Evolutionary conservation across 164 flowering plant species (phyloP).

Genomic region (Magnolia sinica): DNA sequence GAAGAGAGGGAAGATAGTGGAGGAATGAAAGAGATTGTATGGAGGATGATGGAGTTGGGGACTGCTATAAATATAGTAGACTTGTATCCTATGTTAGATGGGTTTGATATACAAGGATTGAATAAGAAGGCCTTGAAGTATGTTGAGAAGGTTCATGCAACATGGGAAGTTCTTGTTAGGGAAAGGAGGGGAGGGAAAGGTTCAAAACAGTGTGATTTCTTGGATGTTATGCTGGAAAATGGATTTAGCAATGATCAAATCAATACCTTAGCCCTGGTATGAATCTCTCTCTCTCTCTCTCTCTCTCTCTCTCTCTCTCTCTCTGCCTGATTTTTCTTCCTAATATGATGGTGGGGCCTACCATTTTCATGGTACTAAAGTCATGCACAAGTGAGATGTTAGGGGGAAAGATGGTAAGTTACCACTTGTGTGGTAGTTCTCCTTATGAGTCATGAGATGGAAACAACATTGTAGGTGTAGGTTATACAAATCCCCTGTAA

Average conservation of each 20-base stretch:
- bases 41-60: background rate
- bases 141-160: background rate
- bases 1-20: conserved; percentile 8
- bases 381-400: too few species aligned
- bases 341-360: too few species aligned
- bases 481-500: too few species aligned
- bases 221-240: conserved; percentile 14
- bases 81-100: background rate
- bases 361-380: too few species aligned
- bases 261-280: conserved; percentile 22
- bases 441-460: too few species aligned
- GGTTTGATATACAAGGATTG: conserved; percentile 14
- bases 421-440: too few species aligned
- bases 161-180: conserved; percentile 17
- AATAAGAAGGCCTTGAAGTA: background rate
- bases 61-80: conserved; percentile 8
- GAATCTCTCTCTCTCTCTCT: too few species aligned
- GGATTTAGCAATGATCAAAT: conserved; percentile 19
- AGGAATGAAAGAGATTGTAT: background rate
- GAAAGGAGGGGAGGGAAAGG: conserved; percentile 10
- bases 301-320: too few species aligned
- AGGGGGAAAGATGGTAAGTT: too few species aligned
- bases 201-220: conserved; percentile 11
- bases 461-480: too few species aligned
- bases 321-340: too few species aligned